These are phyloP conservation scores for Straminergon stramineum DNA, from an alignment of 225 moss, liverwort and hornwort genomes.

Conservation along the genomic window DNA sequence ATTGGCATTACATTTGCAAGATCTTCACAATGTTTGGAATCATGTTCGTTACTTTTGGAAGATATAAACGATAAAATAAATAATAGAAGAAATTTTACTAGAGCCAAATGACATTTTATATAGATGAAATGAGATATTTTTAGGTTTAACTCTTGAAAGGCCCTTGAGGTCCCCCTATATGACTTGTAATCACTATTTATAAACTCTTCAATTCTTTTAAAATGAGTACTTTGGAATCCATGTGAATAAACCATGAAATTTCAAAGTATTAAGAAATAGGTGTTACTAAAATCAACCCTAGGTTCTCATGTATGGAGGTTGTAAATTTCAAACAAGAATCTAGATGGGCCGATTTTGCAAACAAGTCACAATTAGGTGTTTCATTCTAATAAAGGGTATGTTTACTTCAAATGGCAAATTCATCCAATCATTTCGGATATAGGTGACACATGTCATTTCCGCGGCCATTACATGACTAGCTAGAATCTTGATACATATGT, in stretches of 20 bases:
- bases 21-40: too few species aligned
- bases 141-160: too few species aligned
- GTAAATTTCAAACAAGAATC: not conserved
- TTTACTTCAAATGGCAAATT: not conserved
- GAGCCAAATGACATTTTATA: too few species aligned
- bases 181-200: too few species aligned
- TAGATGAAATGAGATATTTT: too few species aligned
- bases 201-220: too few species aligned
- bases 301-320: not conserved
- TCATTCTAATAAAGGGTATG: not conserved
- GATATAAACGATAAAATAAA: too few species aligned
- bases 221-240: not conserved
- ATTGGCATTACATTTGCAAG: too few species aligned
- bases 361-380: fast-evolving
- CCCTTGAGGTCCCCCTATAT: too few species aligned
- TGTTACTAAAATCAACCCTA: not conserved
- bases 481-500: not conserved
- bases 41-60: too few species aligned
- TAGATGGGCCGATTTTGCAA: not conserved
- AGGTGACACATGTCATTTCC: not conserved
- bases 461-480: too few species aligned
- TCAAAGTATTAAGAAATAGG: not conserved
- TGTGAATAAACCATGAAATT: not conserved
- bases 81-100: too few species aligned
- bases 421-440: not conserved